Evolutionary conservation across 2,329 filamentous ascomycete species (phyloP).

Genomic region (Exophiala sp.): DNA sequence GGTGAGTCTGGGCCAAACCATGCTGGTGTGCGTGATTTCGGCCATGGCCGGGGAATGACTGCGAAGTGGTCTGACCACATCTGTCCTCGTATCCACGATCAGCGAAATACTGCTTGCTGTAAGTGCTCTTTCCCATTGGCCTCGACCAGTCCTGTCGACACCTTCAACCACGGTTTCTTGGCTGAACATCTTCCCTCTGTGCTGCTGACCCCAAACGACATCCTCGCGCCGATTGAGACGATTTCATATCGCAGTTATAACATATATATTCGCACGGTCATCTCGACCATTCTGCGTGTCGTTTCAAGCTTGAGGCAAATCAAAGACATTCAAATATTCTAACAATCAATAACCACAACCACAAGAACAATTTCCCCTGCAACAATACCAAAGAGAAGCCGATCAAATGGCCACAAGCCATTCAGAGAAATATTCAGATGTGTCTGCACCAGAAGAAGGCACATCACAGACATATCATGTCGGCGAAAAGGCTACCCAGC

Average conservation of each 20-base stretch:
- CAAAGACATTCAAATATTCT: background rate
- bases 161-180: background rate
- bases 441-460: slow-evolving; percentile 1
- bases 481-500: slow-evolving; percentile 2
- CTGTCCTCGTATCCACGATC: background rate
- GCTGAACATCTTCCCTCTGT: background rate
- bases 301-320: background rate
- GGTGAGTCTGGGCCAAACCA: background rate
- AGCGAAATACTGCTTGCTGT: background rate
- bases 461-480: background rate
- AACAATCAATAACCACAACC: background rate
- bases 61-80: slow-evolving; percentile 10
- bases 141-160: background rate
- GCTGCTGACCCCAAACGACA: slow-evolving; percentile 1
- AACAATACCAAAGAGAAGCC: slow-evolving; percentile 8
- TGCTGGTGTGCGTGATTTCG: slow-evolving; percentile 16
- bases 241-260: background rate
- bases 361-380: background rate
- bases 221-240: background rate
- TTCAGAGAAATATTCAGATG: background rate
- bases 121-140: background rate
- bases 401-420: slow-evolving; percentile 7
- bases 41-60: slow-evolving; percentile 7
- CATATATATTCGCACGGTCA: background rate
- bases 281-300: background rate